These are phyloP conservation scores for Colletotrichum falcatum DNA, from an alignment of 2,329 filamentous ascomycete genomes.

Conservation along the genomic window DNA sequence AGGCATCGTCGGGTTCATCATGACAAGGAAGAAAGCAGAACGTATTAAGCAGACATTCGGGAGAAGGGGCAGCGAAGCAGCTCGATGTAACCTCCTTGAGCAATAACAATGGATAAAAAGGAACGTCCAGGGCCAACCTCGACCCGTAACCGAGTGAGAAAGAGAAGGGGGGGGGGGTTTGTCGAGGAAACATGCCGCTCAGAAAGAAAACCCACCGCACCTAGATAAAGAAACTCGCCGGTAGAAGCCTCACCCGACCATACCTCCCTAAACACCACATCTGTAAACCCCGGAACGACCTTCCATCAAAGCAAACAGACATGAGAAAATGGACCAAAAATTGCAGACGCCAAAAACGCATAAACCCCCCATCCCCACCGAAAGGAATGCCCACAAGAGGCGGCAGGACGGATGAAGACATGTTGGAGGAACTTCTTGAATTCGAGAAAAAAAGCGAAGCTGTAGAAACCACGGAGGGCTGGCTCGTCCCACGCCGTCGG, in stretches of 20 bases:
- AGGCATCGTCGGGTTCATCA: slow-evolving; percentile 1
- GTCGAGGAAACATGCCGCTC: slow-evolving; percentile 10
- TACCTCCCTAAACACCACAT: not conserved
- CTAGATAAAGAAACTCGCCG: not conserved
- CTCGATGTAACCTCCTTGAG: not conserved
- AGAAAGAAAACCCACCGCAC: not conserved
- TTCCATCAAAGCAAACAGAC: not conserved
- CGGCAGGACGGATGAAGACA: not conserved
- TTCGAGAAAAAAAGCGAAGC: slow-evolving; percentile 36
- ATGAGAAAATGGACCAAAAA: not conserved
- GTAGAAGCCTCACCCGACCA: not conserved
- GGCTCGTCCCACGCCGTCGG: slow-evolving; percentile 8
- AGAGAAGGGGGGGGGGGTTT: not conserved
- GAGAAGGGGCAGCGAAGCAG: not conserved
- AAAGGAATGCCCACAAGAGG: slow-evolving; percentile 1
- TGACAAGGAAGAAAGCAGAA: not conserved
- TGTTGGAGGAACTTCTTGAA: slow-evolving; percentile 37
- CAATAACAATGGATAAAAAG: not conserved
- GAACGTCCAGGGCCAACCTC: slow-evolving; percentile 18
- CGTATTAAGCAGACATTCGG: not conserved
- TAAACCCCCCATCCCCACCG: not conserved
- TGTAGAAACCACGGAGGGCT: slow-evolving; percentile 21
- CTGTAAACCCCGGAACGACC: slow-evolving; percentile 7
- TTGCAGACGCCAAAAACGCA: slow-evolving; percentile 21
- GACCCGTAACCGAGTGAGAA: not conserved